phyloP scores from a whole-genome alignment of 306 rosid genomes.

The Corylus heterophylla region DNA sequence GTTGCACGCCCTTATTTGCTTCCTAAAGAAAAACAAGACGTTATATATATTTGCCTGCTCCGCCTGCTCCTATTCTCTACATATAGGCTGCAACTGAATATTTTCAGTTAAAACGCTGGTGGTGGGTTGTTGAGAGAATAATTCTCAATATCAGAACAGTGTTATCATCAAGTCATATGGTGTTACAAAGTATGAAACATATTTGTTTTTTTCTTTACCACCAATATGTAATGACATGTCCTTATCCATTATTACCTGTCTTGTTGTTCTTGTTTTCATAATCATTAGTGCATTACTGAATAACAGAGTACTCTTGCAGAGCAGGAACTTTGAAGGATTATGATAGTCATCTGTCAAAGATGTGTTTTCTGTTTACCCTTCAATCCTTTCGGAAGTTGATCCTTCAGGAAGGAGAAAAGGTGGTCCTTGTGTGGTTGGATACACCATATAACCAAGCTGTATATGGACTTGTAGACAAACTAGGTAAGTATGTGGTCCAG shows the following conservation, averaged over 20 bases:
- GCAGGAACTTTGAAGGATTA: conserved; percentile 48
- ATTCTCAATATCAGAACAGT: not conserved
- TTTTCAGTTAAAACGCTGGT: not conserved
- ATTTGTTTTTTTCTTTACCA: not conserved
- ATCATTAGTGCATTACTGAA: conserved; percentile 15
- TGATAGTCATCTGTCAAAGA: conserved; percentile 76
- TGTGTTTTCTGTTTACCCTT: conserved; percentile 80
- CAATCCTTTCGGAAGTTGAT: conserved; percentile 85
- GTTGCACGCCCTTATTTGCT: not conserved
- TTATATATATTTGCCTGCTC: not conserved
- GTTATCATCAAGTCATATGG: not conserved
- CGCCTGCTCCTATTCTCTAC: not conserved
- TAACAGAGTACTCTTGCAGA: conserved; percentile 46
- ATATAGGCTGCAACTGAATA: not conserved
- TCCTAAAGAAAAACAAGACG: not conserved
- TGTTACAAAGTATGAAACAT: not conserved
- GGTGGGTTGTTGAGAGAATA: not conserved
- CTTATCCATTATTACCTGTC: not conserved
- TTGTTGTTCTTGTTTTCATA: not conserved
- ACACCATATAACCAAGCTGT: conserved; percentile 95
- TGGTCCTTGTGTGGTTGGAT: conserved; percentile 91
- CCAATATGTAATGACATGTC: not conserved
- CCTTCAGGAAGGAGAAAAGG: conserved; percentile 98
- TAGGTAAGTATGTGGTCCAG: conserved; percentile 51
- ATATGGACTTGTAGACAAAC: conserved; percentile 87